These are phyloP conservation scores for Talaromyces piceae DNA, from an alignment of 2,329 filamentous ascomycete genomes.

Conservation along the genomic window DNA sequence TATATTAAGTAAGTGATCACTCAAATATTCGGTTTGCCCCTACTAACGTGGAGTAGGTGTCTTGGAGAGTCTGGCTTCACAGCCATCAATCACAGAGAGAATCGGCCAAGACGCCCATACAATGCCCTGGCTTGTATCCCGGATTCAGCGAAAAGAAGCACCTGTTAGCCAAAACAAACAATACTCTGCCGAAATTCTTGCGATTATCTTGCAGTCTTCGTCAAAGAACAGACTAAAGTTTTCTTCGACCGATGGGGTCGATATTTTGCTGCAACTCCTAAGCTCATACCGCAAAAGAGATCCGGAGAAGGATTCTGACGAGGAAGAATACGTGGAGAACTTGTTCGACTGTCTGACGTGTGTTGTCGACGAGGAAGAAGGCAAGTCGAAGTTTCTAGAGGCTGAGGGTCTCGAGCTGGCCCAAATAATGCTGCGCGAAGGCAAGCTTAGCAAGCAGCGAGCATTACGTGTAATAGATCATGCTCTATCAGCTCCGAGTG, in stretches of 20 bases:
- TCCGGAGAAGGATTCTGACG: slow-evolving; percentile 74
- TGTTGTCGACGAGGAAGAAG: slow-evolving; percentile 63
- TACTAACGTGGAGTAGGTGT: slow-evolving; percentile 42
- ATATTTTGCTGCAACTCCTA: slow-evolving; percentile 72
- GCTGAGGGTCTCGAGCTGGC: slow-evolving; percentile 88
- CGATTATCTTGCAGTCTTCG: slow-evolving; percentile 77
- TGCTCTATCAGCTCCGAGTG: slow-evolving; percentile 55
- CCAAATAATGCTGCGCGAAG: slow-evolving; percentile 85
- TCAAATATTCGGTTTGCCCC: not conserved
- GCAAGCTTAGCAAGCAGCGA: slow-evolving; percentile 70
- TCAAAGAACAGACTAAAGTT: slow-evolving; percentile 57
- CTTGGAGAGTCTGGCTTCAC: slow-evolving; percentile 77
- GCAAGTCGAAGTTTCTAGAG: slow-evolving; percentile 75
- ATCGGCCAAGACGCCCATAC: slow-evolving; percentile 63
- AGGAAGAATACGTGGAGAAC: slow-evolving; percentile 94
- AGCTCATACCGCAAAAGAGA: slow-evolving; percentile 80
- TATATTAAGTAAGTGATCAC: slow-evolving; percentile 48
- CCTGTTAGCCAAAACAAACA: slow-evolving; percentile 83
- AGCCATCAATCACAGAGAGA: slow-evolving; percentile 58
- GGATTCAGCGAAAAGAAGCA: slow-evolving; percentile 63
- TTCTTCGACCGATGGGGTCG: slow-evolving; percentile 62
- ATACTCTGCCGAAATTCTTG: slow-evolving; percentile 85
- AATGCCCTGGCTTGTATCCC: slow-evolving; percentile 67
- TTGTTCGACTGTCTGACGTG: slow-evolving; percentile 81
- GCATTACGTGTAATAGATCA: slow-evolving; percentile 81